Evolutionary conservation across 2,329 filamentous ascomycete species (phyloP), one percentile per base, ranked within the genome.

Genomic region (Purpureocillium lavendulum): DNA sequence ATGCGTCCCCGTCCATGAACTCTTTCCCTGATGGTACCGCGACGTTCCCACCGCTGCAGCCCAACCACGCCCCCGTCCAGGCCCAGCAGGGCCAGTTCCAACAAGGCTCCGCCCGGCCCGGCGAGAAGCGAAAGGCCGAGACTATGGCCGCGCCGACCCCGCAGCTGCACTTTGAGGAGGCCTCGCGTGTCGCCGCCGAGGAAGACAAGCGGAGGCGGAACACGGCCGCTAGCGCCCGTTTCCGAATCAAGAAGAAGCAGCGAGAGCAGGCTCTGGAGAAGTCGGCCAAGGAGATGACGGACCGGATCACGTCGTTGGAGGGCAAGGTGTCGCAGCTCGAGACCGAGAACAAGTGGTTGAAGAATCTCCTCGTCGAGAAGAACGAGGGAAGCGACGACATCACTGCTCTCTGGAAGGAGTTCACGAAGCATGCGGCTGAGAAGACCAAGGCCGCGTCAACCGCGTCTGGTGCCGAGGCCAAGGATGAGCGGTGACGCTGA

Each of bases 211-310:
- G 87, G 36, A 80, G 87, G 43, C 80, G 87, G 47, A 94, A 94
- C 66, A 94, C 88, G 2, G 87, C 87, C 26, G 87, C 87, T 40
- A 88, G 82, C 49, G 87, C 87, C 14, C 83, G 87, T 36, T 94
- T 94, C 73, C 83, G 87, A 43, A 80, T 92, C 58, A 94, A 94
- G 79, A 94, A 94, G 82, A 94, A 94, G 77, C 86, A 92, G 66
- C 82, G 87, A 37, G 87, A 94, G 68, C 84, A 89, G 61, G 83
- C 85, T 8, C 77, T 94, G 38, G 86, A 90, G 62, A 80, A 79
- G 54, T 82, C 79, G 4, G 82, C 87, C 52, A 87, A 88, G 62
- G 87, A 94, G 50, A 85, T 90, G 65, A 77, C 77, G 21, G 84
- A 92, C 34, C 88, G 88, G 65, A 84, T 89, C 38, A 70, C 76